phyloP scores from a whole-genome alignment of 1,284 basidiomycete species.

The Agaricales sp. region DNA sequence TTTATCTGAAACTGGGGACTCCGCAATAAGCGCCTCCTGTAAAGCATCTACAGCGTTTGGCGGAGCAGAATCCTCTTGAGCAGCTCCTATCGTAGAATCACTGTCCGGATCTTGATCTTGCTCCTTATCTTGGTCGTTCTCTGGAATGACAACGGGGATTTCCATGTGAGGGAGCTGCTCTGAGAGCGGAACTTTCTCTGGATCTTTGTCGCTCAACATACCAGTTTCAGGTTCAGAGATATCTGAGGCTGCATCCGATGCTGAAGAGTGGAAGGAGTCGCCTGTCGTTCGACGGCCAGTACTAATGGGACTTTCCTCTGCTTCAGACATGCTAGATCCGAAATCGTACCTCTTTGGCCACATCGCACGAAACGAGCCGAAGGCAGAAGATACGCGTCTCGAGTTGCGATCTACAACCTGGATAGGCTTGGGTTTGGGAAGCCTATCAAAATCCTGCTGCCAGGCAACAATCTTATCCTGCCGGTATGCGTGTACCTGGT shows the following conservation, averaged over 20 bases:
- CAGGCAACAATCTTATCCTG: constrained; percentile 97
- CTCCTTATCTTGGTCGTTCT: no score
- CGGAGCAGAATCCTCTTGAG: constrained; percentile 26
- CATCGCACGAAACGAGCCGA: constrained; percentile 58
- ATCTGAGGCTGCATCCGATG: constrained; percentile 56
- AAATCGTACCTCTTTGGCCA: constrained; percentile 54
- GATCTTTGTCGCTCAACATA: neutral
- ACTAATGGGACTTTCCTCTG: constrained; percentile 47
- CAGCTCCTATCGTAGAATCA: constrained; percentile 85
- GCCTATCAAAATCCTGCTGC: constrained; percentile 79
- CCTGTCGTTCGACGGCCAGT: constrained; percentile 35
- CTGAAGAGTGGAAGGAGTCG: constrained; percentile 47
- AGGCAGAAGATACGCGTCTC: constrained; percentile 52
- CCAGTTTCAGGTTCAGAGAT: constrained; percentile 36
- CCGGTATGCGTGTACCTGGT: constrained; percentile 76
- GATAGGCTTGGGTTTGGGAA: constrained; percentile 49
- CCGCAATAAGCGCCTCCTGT: neutral
- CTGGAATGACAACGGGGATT: constrained; percentile 12
- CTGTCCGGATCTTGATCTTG: constrained; percentile 70
- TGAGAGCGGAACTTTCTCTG: neutral
- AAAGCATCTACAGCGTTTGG: neutral
- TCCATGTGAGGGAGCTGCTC: constrained; percentile 7
- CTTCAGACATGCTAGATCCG: constrained; percentile 62
- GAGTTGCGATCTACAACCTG: constrained; percentile 35
- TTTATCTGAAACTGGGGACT: neutral